These are phyloP conservation scores for Carex scoparia DNA, from an alignment of 176 grass and related monocot species.

Conservation along the genomic window DNA sequence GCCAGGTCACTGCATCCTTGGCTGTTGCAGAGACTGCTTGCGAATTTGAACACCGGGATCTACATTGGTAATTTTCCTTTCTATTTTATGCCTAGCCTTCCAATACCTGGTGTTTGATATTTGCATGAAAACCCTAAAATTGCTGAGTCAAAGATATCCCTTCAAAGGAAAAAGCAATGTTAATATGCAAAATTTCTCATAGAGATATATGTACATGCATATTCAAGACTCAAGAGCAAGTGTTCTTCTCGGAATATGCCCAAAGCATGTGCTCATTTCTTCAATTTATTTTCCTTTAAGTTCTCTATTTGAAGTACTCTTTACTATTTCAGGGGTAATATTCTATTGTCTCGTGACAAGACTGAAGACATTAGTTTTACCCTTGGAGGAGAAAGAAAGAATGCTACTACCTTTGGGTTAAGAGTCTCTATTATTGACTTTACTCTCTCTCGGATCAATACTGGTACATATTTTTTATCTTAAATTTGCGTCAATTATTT, in stretches of 20 bases:
- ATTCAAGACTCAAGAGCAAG: neutral
- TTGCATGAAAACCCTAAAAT: neutral
- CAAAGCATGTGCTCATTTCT: neutral
- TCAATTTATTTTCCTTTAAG: neutral
- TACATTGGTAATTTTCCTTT: constrained; percentile 66
- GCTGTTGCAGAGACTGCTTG: constrained; percentile 82
- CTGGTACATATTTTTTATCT: constrained; percentile 38
- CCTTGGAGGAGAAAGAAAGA: constrained; percentile 56
- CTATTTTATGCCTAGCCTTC: neutral
- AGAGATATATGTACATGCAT: constrained; percentile 9
- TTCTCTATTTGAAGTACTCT: constrained; percentile 10
- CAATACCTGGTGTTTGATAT: neutral
- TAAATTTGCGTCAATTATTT: neutral
- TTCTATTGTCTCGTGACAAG: constrained; percentile 74
- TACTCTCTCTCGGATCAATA: constrained; percentile 91
- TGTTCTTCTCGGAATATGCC: neutral
- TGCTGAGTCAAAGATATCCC: neutral
- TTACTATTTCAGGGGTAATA: constrained; percentile 67
- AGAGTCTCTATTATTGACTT: constrained; percentile 83
- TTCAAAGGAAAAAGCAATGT: neutral
- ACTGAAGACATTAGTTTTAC: constrained; percentile 37
- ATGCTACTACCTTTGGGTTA: constrained; percentile 56
- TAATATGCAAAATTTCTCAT: neutral
- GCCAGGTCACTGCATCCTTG: constrained; percentile 68
- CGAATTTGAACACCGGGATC: constrained; percentile 96